Evolutionary conservation across 2,329 filamentous ascomycete species (phyloP).

Genomic region (Xylariaceae sp.): DNA sequence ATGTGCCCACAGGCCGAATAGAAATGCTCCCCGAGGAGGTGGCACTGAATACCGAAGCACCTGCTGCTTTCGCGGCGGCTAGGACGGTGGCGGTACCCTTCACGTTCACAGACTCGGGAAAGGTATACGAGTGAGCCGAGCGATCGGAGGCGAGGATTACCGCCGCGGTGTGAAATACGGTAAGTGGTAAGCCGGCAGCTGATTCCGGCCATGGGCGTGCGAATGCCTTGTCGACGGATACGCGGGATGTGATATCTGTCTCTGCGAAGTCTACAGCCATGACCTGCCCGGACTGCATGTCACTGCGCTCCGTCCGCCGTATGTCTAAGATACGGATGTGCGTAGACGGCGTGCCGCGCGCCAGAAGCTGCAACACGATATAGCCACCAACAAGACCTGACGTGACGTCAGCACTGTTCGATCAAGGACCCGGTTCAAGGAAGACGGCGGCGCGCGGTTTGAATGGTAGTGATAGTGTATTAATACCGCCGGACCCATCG

Average conservation of each 20-base stretch:
- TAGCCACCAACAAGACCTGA: constrained; percentile 53
- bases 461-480: not conserved
- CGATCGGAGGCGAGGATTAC: constrained; percentile 50
- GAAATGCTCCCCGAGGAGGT: constrained; percentile 50
- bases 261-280: constrained; percentile 41
- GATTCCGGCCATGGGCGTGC: constrained; percentile 42
- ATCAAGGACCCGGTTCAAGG: not conserved
- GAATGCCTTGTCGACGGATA: constrained; percentile 45
- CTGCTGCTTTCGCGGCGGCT: constrained; percentile 41
- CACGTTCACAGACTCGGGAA: constrained; percentile 47
- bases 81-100: constrained; percentile 48
- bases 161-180: constrained; percentile 56
- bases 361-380: constrained; percentile 50
- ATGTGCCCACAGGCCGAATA: constrained; percentile 36
- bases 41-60: constrained; percentile 48
- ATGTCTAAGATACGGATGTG: constrained; percentile 54
- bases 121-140: constrained; percentile 41
- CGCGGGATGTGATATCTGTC: constrained; percentile 47
- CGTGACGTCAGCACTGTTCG: constrained; percentile 1
- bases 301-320: constrained; percentile 39
- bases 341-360: constrained; percentile 46
- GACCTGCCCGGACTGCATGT: constrained; percentile 39
- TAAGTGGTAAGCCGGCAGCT: constrained; percentile 43
- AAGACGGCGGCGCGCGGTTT: not conserved
- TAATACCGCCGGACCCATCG: not conserved